Base-by-base conservation (phyloP, 139 green algal species). In the Haematococcus lacustris region DNA sequence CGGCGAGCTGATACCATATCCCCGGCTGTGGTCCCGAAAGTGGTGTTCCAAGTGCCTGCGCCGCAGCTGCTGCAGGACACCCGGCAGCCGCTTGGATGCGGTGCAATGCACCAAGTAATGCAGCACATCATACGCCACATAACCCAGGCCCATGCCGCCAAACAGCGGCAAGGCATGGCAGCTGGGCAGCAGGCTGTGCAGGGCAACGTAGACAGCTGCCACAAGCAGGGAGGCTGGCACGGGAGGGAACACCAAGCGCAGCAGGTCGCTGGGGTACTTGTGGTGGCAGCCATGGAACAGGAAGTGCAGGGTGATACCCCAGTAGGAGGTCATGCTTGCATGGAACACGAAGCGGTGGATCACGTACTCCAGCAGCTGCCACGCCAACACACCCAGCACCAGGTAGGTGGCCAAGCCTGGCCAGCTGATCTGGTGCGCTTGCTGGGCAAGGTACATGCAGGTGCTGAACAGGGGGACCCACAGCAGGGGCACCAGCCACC, bases 261-360 rank as follows among this genome's bases (percentile, higher is more conserved):
- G 60, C n/a, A 66, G 62, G 73, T 98, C 94, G 65, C 85, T 81
- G 3, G 94, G 94, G 71, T 85, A 96, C 84, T 98, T 98, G 88
- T 98, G 94, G 75, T 98, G 94, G 76, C 87, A 94, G 38, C 94
- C 94, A 60, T 98, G 94, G 53, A 98, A 89, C 0, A 96, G 73
- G 71, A 97, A 98, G 76, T 98, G 94, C 0, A 94, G 57, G 1
- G 86, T 91, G 77, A 96, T 97, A 71, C 70, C 78, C 67, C 76
- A 80, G 38, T 85, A 88, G 41, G 60, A 78, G 28, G 63, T 73
- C 1, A 85, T 70, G 4, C 76, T 28, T 1, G 76, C 76, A 70
- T 98, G 94, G 80, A 98, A 98, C 0, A 96, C 51, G 71, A 92
- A 98, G 13, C 94, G 85, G 74, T 98, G 94, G 30, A 98, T 83